Evolutionary conservation across 495 filamentous ascomycete species (phyloP), one percentile per base, ranked within the genome.

Genomic region (Aspergillus sclerotiicarbonarius): DNA sequence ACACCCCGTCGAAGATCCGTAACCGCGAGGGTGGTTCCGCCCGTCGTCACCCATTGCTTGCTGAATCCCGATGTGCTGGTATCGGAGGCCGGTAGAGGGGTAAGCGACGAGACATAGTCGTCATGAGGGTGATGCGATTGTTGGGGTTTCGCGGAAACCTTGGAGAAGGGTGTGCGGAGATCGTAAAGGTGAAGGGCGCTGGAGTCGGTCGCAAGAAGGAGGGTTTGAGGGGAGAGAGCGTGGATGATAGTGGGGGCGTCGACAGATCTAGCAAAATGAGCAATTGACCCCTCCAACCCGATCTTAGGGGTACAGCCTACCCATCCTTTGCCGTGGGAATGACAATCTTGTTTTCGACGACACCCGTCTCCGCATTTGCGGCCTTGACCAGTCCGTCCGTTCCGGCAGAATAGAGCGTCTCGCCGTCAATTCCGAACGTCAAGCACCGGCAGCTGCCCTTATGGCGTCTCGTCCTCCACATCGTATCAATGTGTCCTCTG

Each of bases 1-100:
- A 96, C 89, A 6, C 90, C 90, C 32, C 86, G 78, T 20, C 94
- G 84, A 7, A 96, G 76, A 73, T 98, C 94, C 1, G 91, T 93
- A 35, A 96, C 85, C 8, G 90, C 90, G 15, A 98, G 75, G 1
- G 92, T 96, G 1, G 89, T 91, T 21, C 90, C 92, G 43, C 94
- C 95, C 0, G 92, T 96, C 6, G 87, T 90, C 20, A 96, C 80
- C 86, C 90, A 98, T 71, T 97, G 92, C 66, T 96, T 95, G 68
- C 85, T 85, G 71, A 88, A 91, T 3, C 92, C 91, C 2, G 86
- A 91, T 1, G 88, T 94, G 65, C 87, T 91, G 12, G 87, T 83
- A 1, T 83, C 75, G 4, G 88, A 87, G 0, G 93, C 78, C 0
- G 92, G 92, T 0, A 98, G 82, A 0, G 92, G 86, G 3, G 89